Evolutionary conservation across 371 early-diverging fungal species (phyloP), one percentile per base, ranked within the genome.

Genomic region (Mucor plumbeus): DNA sequence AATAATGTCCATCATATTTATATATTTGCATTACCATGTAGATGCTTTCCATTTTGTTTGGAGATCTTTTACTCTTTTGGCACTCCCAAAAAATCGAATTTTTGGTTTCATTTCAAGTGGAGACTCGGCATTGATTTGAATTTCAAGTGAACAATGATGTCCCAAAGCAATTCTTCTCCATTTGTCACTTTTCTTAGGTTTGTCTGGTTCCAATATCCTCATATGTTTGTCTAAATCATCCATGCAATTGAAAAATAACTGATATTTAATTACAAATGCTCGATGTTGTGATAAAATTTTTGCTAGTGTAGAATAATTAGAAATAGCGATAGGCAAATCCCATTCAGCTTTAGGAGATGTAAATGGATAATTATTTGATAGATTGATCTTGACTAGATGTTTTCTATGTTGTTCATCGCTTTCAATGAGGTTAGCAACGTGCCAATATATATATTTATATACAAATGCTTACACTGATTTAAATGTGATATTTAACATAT

Each of bases 81-180:
- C 76, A 31, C 69, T 75, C 8, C 85, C 85, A 73, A 78, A 82
- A 43, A 85, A 75, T 13, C 75, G 71, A 8, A 75, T 63, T 2
- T 61, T 63, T n/a, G 72, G 76, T 43, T 69, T 59, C 26, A 41
- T 50, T 3, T 48, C 19, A 10, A 63, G 38, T 14, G 83, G 80
- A 10, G 60, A 31, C 3, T 67, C 41, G 9, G 73, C 67, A 15
- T 79, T 65, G 9, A 83, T 36, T 7, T 81, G 71, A 7, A 85
- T 61, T 4, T 77, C 72, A 11, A 85, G 43, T 2, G 83, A 80
- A 48, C 83, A 82, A 58, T 83, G 83, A 33, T 75, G 69, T 6
- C 73, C 74, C 3, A 83, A 69, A 0, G 80, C 83, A 31, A 85
- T 67, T n/a, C 79, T 69, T 19, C 85, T 79, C 68, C 72, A 76